Conservation (phyloP, 768 basidiomycete species). For the Tulasnella sp. region DNA sequence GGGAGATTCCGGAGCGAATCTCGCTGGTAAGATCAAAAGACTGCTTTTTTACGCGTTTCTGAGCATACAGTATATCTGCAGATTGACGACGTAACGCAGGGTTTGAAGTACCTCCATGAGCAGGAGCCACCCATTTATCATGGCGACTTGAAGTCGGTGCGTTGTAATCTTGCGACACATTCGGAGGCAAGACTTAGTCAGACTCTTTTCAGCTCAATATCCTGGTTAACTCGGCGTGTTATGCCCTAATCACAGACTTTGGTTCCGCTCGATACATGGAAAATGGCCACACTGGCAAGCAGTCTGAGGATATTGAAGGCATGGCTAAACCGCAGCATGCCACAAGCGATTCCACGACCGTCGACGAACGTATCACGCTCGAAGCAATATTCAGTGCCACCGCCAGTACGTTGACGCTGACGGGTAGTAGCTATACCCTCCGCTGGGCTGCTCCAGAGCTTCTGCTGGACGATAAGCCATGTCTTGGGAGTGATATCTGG, state of each 20-base stretch:
- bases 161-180: neutral
- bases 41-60: neutral
- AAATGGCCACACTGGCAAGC: no score
- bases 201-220: neutral
- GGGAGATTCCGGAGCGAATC: neutral
- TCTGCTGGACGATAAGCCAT: no score
- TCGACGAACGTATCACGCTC: no score
- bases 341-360: no score
- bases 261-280: neutral
- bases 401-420: no score
- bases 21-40: neutral
- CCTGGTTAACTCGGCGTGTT: neutral
- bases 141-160: neutral
- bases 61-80: neutral
- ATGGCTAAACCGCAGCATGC: no score
- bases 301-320: no score
- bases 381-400: no score
- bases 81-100: neutral
- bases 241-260: neutral
- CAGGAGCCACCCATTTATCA: neutral
- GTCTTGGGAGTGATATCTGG: no score
- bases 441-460: no score
- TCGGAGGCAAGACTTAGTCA: neutral
- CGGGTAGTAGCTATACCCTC: no score
- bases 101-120: neutral